Evolutionary conservation across 345 rosid species (phyloP).

Genomic region (Citrus glauca): DNA sequence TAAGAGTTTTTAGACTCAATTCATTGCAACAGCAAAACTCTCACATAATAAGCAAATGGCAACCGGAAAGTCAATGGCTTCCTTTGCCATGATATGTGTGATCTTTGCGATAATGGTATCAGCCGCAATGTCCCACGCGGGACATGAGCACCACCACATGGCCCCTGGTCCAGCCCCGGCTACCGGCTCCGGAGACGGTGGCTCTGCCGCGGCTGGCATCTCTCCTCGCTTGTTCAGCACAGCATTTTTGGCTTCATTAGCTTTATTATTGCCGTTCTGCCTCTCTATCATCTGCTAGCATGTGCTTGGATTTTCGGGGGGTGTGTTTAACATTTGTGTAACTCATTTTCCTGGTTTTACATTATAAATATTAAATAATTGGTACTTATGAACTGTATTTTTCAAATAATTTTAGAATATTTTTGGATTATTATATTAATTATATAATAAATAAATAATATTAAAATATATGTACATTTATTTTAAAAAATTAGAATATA

Average conservation of each 20-base stretch:
- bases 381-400: too few relatives aligned
- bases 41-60: background rate
- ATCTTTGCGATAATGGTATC: background rate
- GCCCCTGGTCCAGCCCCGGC: constrained; percentile 1
- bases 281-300: background rate
- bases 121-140: constrained; percentile 1
- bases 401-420: too few relatives aligned
- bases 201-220: constrained; percentile 17
- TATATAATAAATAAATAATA: too few relatives aligned
- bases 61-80: background rate
- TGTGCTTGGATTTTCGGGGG: background rate
- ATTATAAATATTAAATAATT: too few relatives aligned
- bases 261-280: constrained; percentile 13
- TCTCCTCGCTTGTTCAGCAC: constrained; percentile 27
- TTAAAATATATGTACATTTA: too few relatives aligned
- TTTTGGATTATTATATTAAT: rapidly evolving
- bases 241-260: constrained; percentile 24
- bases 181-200: constrained; percentile 13
- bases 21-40: background rate
- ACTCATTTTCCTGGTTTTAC: background rate
- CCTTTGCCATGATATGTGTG: background rate
- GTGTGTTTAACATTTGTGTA: background rate
- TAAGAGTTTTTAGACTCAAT: background rate
- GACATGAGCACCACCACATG: background rate
- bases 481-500: rapidly evolving